A percentile compares a stretch with the other conserved stretches of the same genome.
Evolutionary conservation across 345 rosid species (phyloP).

Genomic region (Combretum micranthum): DNA sequence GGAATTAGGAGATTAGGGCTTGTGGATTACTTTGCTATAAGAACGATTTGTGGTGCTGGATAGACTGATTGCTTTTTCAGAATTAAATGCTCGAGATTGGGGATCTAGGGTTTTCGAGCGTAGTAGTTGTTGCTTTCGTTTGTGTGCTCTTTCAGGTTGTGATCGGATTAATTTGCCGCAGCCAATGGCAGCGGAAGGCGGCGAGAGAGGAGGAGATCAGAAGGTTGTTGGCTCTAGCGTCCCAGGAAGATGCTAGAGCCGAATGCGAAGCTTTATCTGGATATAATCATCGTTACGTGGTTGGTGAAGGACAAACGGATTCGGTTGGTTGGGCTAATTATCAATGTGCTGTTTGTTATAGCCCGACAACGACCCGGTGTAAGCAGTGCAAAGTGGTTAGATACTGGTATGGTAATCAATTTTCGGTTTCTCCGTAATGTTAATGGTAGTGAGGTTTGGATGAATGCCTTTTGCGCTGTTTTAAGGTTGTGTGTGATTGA

Average conservation of each 20-base stretch:
- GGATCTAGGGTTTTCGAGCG: constrained; percentile 89
- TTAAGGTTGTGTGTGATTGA: too few species aligned
- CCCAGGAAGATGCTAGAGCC: constrained; percentile 81
- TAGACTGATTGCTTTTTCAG: constrained; percentile 5
- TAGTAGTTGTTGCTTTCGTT: constrained; percentile 42
- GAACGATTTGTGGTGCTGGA: constrained; percentile 26
- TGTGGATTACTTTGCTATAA: constrained; percentile 24
- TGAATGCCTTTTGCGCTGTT: background rate
- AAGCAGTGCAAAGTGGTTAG: constrained; percentile 81
- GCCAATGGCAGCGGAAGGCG: constrained; percentile 59
- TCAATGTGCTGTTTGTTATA: constrained; percentile 72
- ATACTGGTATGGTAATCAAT: constrained; percentile 54
- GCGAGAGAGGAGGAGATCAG: constrained; percentile 67
- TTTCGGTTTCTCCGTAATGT: constrained; percentile 1
- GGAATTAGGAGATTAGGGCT: constrained; percentile 27
- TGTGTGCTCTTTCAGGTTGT: constrained; percentile 36
- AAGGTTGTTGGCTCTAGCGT: constrained; percentile 65
- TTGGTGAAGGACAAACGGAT: background rate
- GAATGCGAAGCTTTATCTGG: constrained; percentile 62
- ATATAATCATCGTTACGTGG: constrained; percentile 10
- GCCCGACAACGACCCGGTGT: constrained; percentile 73
- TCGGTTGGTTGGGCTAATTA: constrained; percentile 16
- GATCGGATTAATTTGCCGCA: constrained; percentile 38
- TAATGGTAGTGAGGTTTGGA: background rate
- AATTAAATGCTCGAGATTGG: constrained; percentile 55